Evolutionary conservation across 768 basidiomycete species (phyloP), one percentile per base, ranked within the genome.

Genomic region (Agrocybe chaxingu): DNA sequence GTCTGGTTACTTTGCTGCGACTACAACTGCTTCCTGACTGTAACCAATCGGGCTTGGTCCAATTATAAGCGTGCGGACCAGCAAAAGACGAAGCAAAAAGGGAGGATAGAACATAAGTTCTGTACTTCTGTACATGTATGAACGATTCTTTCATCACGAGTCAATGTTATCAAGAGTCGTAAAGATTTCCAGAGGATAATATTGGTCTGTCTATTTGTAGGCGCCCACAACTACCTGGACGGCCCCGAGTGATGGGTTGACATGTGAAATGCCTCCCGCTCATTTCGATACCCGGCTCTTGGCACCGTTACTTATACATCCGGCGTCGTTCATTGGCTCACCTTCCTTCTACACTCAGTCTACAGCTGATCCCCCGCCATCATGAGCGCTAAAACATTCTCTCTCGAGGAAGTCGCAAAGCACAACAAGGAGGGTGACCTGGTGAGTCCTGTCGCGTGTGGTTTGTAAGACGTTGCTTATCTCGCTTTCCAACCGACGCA

Each of bases 351-450:
- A 19, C 13, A 19, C 16, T 16, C 13, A 19, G 31, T 35, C 41
- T 8, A 11, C 24, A 30, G 19, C 24, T 31, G 30, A 39, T 6
- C 30, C 13, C 12, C 31, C 38, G 30, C 37, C 34, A 50, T 12
- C 51, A 52, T 52, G 45, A 61, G 56, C 32, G 55, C 61, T 43
- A 73, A 72, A 51, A 57, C 65, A 46, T 70, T 67, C 51, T 63
- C 71, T 4, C 57, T 52, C 16, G 71, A 72, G 33, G 71, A 76
- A 52, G 65, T 76, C 29, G 61, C 62, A 19, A 57, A 88, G 82
- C 92, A 95, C 70, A 88, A 87, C 67, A 86, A 77, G 57, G 70
- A 75, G 18, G 89, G 82, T 48, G 92, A 94, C 70, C 73, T 94
- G 48, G 85, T 86, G 48, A 50, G 82, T 61, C 24, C 41, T n/a